Evolutionary conservation across 768 basidiomycete species (phyloP), one percentile per base, ranked within the genome.

Genomic region (Trametes gibbosa): DNA sequence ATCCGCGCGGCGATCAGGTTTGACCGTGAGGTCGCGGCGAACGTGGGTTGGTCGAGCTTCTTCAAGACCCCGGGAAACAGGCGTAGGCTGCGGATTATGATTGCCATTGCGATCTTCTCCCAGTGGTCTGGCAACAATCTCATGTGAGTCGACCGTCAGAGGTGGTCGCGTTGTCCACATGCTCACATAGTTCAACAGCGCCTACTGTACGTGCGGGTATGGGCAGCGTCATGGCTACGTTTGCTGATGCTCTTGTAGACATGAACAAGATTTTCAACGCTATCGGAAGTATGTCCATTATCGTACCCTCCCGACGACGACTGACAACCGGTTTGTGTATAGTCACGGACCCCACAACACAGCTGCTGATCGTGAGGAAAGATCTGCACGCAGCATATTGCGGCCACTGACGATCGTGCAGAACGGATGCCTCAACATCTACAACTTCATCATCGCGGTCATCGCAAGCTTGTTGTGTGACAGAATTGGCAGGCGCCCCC

Each of bases 71-170:
- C 70, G 5, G 85, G 83, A 9, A 86, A 86, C 70, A 72, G 77
- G 43, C 75, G 74, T 39, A 78, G 85, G 10, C 74, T 85, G 72
- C 73, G 80, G 49, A 79, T 86, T 58, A 81, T 85, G 64, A 65
- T 86, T 52, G 81, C 80, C 5, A 73, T 86, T 42, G 84, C 80
- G 0, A 78, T 85, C 72, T 84, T 84, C 74, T 81, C 80, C 6
- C 83, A 84, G 62, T 84, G 65, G 65, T 63, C 62, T 27, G 65
- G 65, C 13, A 66, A 66, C 50, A 62, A 62, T 37, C 62, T 66
- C 29, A 55, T 61, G 61, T 66, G 57, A 65, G 66, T 53, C 5
- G 56, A 1, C 6, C 21, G 4, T 12, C 21, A 2, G 10, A 32
- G 2, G 2, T 29, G 25, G 10, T 21, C 12, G 35, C 42, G 42